phyloP scores from a whole-genome alignment of 2,329 filamentous ascomycete species.

The Pseudopithomyces chartarum region DNA sequence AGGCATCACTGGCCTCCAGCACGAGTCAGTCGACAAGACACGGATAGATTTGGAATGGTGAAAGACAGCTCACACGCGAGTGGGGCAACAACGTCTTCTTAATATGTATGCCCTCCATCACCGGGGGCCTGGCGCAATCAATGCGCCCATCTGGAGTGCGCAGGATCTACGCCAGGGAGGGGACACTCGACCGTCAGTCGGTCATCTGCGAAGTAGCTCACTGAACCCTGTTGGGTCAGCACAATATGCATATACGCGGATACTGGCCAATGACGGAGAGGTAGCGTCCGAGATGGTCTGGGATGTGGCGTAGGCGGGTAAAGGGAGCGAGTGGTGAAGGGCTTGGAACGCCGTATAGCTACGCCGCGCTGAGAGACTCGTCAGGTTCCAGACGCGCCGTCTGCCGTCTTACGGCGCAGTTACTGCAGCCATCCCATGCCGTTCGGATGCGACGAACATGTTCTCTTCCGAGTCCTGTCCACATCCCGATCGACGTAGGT shows the following conservation, averaged over 20 bases:
- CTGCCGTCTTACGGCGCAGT: background rate
- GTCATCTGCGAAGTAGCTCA: slow-evolving; percentile 5
- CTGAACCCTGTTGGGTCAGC: background rate
- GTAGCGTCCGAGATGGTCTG: background rate
- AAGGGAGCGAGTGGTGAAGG: background rate
- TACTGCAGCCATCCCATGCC: background rate
- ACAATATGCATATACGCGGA: slow-evolving; percentile 8
- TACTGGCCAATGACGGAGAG: slow-evolving; percentile 5
- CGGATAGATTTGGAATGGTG: background rate
- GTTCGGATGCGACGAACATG: background rate
- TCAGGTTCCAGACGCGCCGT: background rate
- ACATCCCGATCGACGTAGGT: background rate
- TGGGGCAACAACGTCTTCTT: background rate
- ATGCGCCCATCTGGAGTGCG: slow-evolving; percentile 1
- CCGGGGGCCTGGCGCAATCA: slow-evolving; percentile 9
- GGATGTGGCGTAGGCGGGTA: slow-evolving; percentile 6
- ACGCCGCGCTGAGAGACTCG: background rate
- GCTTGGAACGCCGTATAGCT: background rate
- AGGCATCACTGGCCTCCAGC: slow-evolving; percentile 3
- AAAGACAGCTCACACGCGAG: background rate
- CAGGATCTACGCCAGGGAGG: slow-evolving; percentile 11
- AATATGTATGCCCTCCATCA: background rate
- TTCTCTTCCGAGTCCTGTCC: background rate
- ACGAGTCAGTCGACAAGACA: background rate
- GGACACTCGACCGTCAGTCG: background rate